Evolutionary conservation across 768 basidiomycete species (phyloP).

Genomic region (Mycena indigotica): DNA sequence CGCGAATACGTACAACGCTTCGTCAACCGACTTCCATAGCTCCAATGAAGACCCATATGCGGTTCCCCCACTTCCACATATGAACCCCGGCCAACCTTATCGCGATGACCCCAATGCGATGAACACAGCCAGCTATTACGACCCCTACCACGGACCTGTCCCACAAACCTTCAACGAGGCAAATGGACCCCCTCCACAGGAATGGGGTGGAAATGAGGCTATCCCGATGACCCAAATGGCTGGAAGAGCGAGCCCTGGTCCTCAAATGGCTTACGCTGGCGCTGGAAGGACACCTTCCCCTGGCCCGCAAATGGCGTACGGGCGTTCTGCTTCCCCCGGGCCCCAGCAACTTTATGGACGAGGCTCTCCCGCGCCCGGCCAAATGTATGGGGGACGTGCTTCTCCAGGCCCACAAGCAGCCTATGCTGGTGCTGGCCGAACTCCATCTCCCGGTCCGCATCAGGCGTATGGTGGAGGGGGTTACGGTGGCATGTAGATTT

Average conservation of each 20-base stretch:
- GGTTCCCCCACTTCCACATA: constrained; percentile 78
- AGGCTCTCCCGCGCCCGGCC: not conserved
- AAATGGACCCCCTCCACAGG: constrained; percentile 27
- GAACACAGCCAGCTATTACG: constrained; percentile 56
- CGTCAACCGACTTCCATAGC: constrained; percentile 56
- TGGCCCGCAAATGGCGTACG: constrained; percentile 19
- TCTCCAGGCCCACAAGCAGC: constrained; percentile 38
- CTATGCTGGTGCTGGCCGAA: constrained; percentile 33
- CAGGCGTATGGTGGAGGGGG: constrained; percentile 39
- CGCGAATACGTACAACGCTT: constrained; percentile 45
- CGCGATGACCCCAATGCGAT: constrained; percentile 63
- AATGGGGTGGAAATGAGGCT: constrained; percentile 53
- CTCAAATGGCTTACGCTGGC: constrained; percentile 40
- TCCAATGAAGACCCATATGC: constrained; percentile 73
- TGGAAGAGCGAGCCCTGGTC: constrained; percentile 40
- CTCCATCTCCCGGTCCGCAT: constrained; percentile 51
- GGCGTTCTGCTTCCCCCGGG: constrained; percentile 38
- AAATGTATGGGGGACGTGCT: constrained; percentile 31
- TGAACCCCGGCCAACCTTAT: constrained; percentile 79
- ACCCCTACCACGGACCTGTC: constrained; percentile 80
- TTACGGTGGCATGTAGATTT: not conserved
- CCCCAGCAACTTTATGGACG: not conserved
- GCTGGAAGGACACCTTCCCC: constrained; percentile 27
- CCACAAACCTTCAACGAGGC: constrained; percentile 62
- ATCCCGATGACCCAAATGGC: constrained; percentile 77